Evolutionary conservation across 352 stramenopile species (phyloP).

Genomic region (Globisporangium alternatum): DNA sequence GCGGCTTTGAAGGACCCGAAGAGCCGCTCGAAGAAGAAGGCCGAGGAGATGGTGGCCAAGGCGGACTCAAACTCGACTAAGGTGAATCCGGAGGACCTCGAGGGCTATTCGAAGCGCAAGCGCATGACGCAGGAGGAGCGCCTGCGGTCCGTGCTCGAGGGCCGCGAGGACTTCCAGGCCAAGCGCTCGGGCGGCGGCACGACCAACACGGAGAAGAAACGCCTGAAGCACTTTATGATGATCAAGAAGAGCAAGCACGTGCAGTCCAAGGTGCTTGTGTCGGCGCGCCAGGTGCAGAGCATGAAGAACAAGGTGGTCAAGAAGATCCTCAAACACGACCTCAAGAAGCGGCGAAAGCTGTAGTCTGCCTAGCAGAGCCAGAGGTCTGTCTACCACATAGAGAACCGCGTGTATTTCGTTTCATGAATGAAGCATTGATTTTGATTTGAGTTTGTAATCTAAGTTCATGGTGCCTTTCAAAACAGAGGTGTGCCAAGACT

Average conservation of each 20-base stretch:
- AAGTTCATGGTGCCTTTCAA: too few species aligned
- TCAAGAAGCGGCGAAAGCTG: conserved; percentile 37
- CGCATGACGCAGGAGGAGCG: conserved; percentile 84
- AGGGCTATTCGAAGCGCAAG: conserved; percentile 90
- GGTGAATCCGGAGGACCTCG: conserved; percentile 75
- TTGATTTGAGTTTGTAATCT: background rate
- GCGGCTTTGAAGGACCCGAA: conserved; percentile 80
- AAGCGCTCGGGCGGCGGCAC: conserved; percentile 93
- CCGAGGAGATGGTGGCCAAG: conserved; percentile 62
- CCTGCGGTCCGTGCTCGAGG: conserved; percentile 81
- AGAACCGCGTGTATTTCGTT: too few species aligned
- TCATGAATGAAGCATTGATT: background rate
- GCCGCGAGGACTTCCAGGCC: conserved; percentile 90
- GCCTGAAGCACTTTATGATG: conserved; percentile 98
- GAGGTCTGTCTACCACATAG: too few species aligned
- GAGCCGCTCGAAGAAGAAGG: conserved; percentile 74
- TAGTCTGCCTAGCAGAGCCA: background rate
- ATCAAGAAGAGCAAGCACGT: conserved; percentile 93
- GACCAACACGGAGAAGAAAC: conserved; percentile 97
- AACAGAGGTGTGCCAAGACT: too few species aligned
- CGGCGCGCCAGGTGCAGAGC: conserved; percentile 80
- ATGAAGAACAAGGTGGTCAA: conserved; percentile 79
- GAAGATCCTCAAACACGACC: conserved; percentile 86
- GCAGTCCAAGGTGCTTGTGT: conserved; percentile 80
- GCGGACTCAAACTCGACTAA: conserved; percentile 50